Evolutionary conservation across 148 eudicot species (phyloP).

Genomic region (Polygonum maritimum): DNA sequence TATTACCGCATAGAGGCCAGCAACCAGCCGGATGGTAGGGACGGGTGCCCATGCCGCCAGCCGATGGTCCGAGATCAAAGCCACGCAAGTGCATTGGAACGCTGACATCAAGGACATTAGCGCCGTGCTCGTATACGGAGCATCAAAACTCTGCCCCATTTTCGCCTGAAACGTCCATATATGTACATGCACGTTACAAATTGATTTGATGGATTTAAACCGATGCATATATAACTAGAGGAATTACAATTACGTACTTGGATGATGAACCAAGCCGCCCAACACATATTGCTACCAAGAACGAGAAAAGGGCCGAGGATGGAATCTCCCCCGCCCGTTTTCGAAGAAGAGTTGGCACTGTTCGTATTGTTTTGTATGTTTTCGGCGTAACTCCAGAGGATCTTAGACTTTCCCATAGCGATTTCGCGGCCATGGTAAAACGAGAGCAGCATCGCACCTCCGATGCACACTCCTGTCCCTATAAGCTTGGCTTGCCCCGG

Average conservation of each 20-base stretch:
- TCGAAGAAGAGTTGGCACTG: constrained; percentile 6
- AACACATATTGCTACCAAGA: constrained; percentile 48
- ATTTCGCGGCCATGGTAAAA: constrained; percentile 55
- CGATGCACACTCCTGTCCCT: constrained; percentile 65
- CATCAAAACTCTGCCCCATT: constrained; percentile 44
- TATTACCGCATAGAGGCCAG: constrained; percentile 57
- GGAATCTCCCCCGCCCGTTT: not conserved
- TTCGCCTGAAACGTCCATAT: constrained; percentile 34
- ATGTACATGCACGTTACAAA: not conserved
- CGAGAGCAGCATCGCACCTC: constrained; percentile 77
- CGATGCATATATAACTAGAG: no score
- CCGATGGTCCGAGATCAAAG: constrained; percentile 25
- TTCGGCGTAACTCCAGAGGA: constrained; percentile 37
- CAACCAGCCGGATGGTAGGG: constrained; percentile 32
- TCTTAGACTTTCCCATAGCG: constrained; percentile 25
- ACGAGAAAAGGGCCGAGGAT: constrained; percentile 59
- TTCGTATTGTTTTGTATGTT: constrained; percentile 2
- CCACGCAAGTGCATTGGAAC: constrained; percentile 40
- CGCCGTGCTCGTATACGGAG: constrained; percentile 73
- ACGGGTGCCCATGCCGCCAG: constrained; percentile 45
- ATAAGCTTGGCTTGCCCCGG: constrained; percentile 61
- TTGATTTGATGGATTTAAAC: no score
- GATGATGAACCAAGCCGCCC: constrained; percentile 75
- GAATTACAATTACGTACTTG: constrained; percentile 35
- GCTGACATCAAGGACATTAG: constrained; percentile 60